Base-by-base conservation (phyloP, 345 rosid species). In the Boechera retrofracta region DNA sequence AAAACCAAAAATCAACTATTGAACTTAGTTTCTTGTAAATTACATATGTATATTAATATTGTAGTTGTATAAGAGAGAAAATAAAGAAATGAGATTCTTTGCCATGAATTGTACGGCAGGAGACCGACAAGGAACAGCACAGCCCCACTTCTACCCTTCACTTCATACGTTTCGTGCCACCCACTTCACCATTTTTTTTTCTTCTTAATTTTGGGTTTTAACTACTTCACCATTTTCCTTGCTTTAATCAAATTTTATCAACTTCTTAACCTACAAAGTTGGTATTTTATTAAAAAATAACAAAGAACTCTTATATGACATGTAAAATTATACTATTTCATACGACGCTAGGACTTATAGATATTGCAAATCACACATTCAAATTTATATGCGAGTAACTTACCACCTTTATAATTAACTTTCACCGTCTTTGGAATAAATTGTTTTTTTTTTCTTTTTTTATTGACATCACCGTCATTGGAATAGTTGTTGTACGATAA, bases 91-190 rank as follows among this genome's bases (percentile, higher is more conserved):
- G 8, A 36, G 75, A 77, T 71, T 54, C 75, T 71, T 77, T 71
- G 72, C 54, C 57, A 48, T 29, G 32, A 39, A 48, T 8, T 29
- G 76, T 64, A 77, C 54, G 72, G 62, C 72, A 56, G 71, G 71
- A 62, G 71, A 77, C 70, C 62, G 69, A 67, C 74, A 78, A 61
- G 7, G 41, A 63, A 71, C 76, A 35, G 9, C 44, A 54, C 82
- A 73, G 75, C 78, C 82, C 82, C 82, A 79, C 78, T 67, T 13
- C 16, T 16, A 21, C 6, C 10, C 7, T 68, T 60, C 63, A 39
- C 51, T 62, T 70, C 75, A 45, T 77, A 53, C 72, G 60, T 79
- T 74, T 28, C 82, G 75, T 79, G 82, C 63, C 64, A 42, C 58
- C 82, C 79, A 79, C 82, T 74, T 75, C 75, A 59, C 59, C 59